A percentile compares a stretch with the other conserved stretches of the same genome.
phyloP scores from a whole-genome alignment of 1,284 basidiomycete species.

The Clitocybe nebularis region DNA sequence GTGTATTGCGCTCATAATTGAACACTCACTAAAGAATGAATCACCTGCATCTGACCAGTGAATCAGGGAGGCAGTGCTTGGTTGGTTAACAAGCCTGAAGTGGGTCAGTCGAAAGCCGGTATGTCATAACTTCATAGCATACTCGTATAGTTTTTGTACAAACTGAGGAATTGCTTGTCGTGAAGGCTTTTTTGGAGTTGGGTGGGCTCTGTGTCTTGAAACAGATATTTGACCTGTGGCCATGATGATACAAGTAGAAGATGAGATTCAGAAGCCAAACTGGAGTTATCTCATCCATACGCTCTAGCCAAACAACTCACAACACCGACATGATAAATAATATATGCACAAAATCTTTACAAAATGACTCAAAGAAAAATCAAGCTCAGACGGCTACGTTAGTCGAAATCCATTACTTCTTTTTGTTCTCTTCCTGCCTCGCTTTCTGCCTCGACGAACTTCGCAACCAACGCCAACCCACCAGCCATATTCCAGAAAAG shows the following conservation, averaged over 20 bases:
- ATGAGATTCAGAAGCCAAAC: background rate
- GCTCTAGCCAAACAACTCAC: conserved; percentile 1
- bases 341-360: too few relatives aligned
- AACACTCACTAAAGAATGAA: conserved; percentile 78
- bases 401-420: background rate
- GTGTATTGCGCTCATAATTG: too few relatives aligned
- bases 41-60: conserved; percentile 88
- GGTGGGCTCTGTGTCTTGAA: conserved; percentile 12
- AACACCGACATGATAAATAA: too few relatives aligned
- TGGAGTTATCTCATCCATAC: conserved; percentile 11
- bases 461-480: conserved; percentile 14
- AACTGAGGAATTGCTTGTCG: conserved; percentile 20
- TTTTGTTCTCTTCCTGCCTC: background rate
- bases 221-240: conserved; percentile 19
- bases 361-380: too few relatives aligned
- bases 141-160: conserved; percentile 22
- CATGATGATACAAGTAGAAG: conserved; percentile 17
- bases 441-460: background rate
- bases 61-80: conserved; percentile 79
- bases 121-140: conserved; percentile 1
- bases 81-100: conserved; percentile 87
- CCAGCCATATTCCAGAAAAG: conserved; percentile 15
- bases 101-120: conserved; percentile 1
- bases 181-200: conserved; percentile 11
- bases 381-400: too few relatives aligned